These are phyloP conservation scores for Cladobotryum protrusum DNA, from an alignment of 2,329 filamentous ascomycete genomes.

Conservation along the genomic window DNA sequence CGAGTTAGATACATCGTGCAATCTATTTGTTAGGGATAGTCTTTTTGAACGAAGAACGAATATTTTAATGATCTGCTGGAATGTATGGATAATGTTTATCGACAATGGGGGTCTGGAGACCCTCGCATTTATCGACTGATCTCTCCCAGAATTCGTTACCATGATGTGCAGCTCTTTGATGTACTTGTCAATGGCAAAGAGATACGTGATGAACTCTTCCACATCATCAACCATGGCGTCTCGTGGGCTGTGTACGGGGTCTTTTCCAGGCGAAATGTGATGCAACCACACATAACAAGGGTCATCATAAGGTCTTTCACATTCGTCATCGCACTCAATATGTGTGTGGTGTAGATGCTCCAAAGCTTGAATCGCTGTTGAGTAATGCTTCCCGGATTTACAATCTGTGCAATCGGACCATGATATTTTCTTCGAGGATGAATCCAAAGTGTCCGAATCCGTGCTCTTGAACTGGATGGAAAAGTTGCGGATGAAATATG, in stretches of 20 bases:
- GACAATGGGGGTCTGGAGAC: background rate
- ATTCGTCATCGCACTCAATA: background rate
- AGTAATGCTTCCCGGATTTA: background rate
- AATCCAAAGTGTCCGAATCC: background rate
- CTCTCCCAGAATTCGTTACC: background rate
- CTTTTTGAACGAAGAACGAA: background rate
- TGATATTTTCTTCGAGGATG: background rate
- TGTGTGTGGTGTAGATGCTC: background rate
- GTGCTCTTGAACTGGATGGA: background rate
- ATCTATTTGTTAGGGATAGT: slow-evolving; percentile 2
- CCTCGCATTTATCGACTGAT: background rate
- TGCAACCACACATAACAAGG: slow-evolving; percentile 3
- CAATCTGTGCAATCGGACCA: background rate
- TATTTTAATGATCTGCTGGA: background rate
- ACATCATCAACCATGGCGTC: background rate
- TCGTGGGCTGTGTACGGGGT: background rate
- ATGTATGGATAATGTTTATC: background rate
- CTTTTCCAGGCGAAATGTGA: background rate
- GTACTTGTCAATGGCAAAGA: background rate
- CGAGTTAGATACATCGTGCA: no score
- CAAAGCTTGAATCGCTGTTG: background rate
- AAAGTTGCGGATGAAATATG: background rate
- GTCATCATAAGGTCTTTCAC: background rate
- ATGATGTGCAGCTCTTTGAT: slow-evolving; percentile 1
- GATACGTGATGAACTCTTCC: background rate